phyloP scores from a whole-genome alignment of 106 monocot species.

The Dendrobium catenatum region DNA sequence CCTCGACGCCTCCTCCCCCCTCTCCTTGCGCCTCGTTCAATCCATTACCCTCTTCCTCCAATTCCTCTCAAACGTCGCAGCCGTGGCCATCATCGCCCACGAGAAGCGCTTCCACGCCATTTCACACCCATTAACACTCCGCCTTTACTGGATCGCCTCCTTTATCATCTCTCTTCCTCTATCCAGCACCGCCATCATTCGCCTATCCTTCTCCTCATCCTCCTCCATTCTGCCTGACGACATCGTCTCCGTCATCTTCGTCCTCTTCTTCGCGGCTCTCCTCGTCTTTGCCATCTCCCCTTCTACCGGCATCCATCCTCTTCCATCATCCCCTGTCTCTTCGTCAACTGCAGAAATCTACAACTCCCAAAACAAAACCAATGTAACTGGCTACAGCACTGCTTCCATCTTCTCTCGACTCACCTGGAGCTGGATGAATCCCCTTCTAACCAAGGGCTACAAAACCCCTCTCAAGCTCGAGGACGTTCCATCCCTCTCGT shows the following conservation, averaged over 20 bases:
- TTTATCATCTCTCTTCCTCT: conserved; percentile 35
- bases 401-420: conserved; percentile 55
- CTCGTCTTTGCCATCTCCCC: conserved; percentile 33
- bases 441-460: conserved; percentile 68
- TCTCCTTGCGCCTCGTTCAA: conserved; percentile 2
- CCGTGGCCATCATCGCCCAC: conserved; percentile 46
- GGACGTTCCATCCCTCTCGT: conserved; percentile 70
- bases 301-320: conserved; percentile 39
- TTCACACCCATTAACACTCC: conserved; percentile 45
- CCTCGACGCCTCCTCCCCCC: background rate
- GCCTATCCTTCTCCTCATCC: conserved; percentile 25
- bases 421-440: conserved; percentile 74
- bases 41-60: conserved; percentile 29
- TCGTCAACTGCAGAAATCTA: background rate
- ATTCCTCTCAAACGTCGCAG: conserved; percentile 29
- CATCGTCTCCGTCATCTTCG: conserved; percentile 25
- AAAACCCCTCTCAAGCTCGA: conserved; percentile 45
- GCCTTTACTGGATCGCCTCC: conserved; percentile 48
- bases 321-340: background rate
- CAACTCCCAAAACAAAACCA: background rate
- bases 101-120: conserved; percentile 46
- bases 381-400: conserved; percentile 41
- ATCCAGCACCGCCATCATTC: conserved; percentile 33
- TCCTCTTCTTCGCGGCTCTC: conserved; percentile 40
- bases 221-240: conserved; percentile 36